These are phyloP conservation scores for Eustoma russellianum DNA, from an alignment of 257 asterid species.

Conservation along the genomic window DNA sequence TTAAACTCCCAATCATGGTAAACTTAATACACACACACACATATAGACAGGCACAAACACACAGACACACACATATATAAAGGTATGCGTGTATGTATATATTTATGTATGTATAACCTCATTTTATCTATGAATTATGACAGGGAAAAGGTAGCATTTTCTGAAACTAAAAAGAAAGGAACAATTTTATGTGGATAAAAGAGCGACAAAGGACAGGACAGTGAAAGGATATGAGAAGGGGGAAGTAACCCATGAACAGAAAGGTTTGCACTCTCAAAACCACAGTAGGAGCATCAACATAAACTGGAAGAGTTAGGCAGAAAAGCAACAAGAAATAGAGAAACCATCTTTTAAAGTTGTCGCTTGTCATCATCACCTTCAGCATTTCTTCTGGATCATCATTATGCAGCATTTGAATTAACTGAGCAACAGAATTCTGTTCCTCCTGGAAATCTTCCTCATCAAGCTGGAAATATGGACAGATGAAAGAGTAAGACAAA, in stretches of 20 bases:
- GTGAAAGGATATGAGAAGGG: not conserved
- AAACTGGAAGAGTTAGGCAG: not conserved
- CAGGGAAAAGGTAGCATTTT: too few relatives aligned
- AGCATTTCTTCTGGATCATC: conserved; percentile 91
- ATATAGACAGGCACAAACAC: too few relatives aligned
- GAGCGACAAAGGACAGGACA: not conserved
- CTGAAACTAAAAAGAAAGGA: not conserved
- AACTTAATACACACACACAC: too few relatives aligned
- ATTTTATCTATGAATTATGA: too few relatives aligned
- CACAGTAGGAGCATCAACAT: not conserved
- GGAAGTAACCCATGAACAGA: not conserved
- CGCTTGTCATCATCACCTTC: conserved; percentile 44
- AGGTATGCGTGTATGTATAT: too few relatives aligned
- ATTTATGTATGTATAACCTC: too few relatives aligned
- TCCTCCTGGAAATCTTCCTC: conserved; percentile 96
- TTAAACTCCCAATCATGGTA: too few relatives aligned
- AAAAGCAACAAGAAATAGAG: not conserved
- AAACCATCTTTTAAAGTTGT: conserved; percentile 7
- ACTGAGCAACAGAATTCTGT: conserved; percentile 83
- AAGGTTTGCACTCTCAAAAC: not conserved
- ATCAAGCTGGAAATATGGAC: conserved; percentile 51
- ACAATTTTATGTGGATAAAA: not conserved
- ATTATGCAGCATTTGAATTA: conserved; percentile 80
- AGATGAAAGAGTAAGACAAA: not conserved
- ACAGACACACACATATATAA: too few relatives aligned